phyloP scores from a whole-genome alignment of 495 filamentous ascomycete genomes.

The Tuber borchii region DNA sequence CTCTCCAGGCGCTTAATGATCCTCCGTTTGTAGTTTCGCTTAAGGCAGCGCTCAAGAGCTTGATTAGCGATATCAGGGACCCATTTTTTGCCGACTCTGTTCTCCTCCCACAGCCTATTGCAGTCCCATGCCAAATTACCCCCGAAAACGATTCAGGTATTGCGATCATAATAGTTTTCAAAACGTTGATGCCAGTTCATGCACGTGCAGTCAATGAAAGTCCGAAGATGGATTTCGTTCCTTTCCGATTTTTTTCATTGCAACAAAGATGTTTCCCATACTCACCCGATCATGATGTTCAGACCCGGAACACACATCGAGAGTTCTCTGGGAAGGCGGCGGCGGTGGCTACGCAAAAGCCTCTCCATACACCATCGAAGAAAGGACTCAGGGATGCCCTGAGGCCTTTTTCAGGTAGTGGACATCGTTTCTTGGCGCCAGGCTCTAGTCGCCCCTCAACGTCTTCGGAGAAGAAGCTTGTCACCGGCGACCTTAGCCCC shows the following conservation, averaged over 20 bases:
- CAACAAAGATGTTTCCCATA: slow-evolving; percentile 37
- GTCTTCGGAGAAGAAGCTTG: slow-evolving; percentile 38
- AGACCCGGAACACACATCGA: slow-evolving; percentile 32
- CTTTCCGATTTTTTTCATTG: slow-evolving; percentile 29
- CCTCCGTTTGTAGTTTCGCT: slow-evolving; percentile 19
- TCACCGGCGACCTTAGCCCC: slow-evolving; percentile 9
- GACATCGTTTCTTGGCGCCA: neutral
- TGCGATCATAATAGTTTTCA: slow-evolving; percentile 34
- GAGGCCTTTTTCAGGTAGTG: slow-evolving; percentile 19
- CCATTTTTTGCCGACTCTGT: slow-evolving; percentile 28
- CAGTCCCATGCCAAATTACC: slow-evolving; percentile 23
- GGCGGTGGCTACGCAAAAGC: slow-evolving; percentile 6
- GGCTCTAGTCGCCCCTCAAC: slow-evolving; percentile 26
- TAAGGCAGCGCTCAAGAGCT: slow-evolving; percentile 14
- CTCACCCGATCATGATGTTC: slow-evolving; percentile 33
- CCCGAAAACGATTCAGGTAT: slow-evolving; percentile 22
- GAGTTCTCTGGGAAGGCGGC: slow-evolving; percentile 33
- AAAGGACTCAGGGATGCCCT: slow-evolving; percentile 9
- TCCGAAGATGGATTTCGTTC: slow-evolving; percentile 26
- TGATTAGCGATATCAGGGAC: slow-evolving; percentile 21
- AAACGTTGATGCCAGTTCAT: slow-evolving; percentile 31
- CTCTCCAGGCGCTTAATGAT: slow-evolving; percentile 4
- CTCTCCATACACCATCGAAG: slow-evolving; percentile 6
- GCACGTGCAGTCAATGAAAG: slow-evolving; percentile 24
- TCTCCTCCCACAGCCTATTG: slow-evolving; percentile 21